These are phyloP conservation scores for Begonia fuchsioides DNA, from an alignment of 306 rosid species.

Conservation along the genomic window DNA sequence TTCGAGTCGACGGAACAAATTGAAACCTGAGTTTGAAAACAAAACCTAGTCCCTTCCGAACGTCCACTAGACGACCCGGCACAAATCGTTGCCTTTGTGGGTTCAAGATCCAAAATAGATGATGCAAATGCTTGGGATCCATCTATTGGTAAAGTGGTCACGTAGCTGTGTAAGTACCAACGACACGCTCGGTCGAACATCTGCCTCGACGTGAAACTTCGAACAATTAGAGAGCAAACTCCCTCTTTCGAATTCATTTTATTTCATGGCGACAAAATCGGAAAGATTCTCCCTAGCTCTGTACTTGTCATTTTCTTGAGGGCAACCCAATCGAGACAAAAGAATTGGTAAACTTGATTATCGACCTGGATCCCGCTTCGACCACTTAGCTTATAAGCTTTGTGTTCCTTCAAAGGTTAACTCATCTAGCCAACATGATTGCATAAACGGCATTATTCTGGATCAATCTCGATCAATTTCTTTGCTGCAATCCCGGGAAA, in stretches of 20 bases:
- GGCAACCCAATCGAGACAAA: constrained; percentile 46
- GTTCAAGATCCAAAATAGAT: too few relatives aligned
- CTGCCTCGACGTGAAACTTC: too few relatives aligned
- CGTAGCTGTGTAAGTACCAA: too few relatives aligned
- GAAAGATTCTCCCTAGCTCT: constrained; percentile 27
- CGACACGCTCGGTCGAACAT: too few relatives aligned
- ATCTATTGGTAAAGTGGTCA: too few relatives aligned
- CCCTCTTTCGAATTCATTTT: background rate
- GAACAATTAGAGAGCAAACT: too few relatives aligned
- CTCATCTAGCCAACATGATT: constrained; percentile 37
- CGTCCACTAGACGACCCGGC: too few relatives aligned
- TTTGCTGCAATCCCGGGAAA: constrained; percentile 50
- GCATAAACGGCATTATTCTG: constrained; percentile 56
- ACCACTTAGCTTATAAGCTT: constrained; percentile 47
- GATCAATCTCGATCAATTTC: constrained; percentile 46
- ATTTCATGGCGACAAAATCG: constrained; percentile 12
- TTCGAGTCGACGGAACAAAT: too few relatives aligned
- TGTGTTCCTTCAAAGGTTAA: constrained; percentile 33
- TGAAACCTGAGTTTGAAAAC: too few relatives aligned
- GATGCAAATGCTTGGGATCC: too few relatives aligned
- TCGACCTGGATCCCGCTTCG: constrained; percentile 77
- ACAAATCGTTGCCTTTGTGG: too few relatives aligned
- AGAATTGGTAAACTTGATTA: constrained; percentile 46
- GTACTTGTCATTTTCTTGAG: constrained; percentile 33
- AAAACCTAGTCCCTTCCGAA: too few relatives aligned